Base-by-base conservation (phyloP, 208 protist species). In the Naegleria gruberi region DNA sequence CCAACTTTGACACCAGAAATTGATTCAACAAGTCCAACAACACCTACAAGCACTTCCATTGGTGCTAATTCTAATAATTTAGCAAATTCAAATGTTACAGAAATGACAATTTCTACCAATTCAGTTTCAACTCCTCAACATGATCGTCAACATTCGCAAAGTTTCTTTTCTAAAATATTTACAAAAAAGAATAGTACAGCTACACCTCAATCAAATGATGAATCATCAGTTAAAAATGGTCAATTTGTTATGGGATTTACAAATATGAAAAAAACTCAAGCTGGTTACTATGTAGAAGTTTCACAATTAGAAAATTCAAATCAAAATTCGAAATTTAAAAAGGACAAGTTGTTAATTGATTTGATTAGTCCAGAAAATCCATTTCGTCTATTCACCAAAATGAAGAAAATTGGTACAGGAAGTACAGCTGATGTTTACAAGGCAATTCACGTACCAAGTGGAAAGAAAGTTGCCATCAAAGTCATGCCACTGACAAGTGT, bases 401-500 rank as follows among this genome's bases (percentile, higher is more conserved):
- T 95, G 55, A 90, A 91, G 41, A 82, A 87, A 45, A 89, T 95
- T 44, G 94, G 94, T 74, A n/a, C 45, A 42, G 94, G 94, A 4
- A 93, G 93, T 47, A 93, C 93, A 47, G 94, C 92, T 30, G 90
- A 94, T 51, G 94, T 96, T 0, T 94, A 92, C 57, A 90, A 90
- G 43, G 94, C 93, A 5, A 82, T 93, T 73, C 34, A 89, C 47
- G 41, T 40, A 15, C 43, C 44, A 4, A 87, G 40, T 8, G 89
- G 82, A n/a, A 44, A 91, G n/a, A 82, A 73, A 55, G 93, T 95
- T 42, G 94, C 94, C 17, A 89, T 96, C 43, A 96, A 95, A 88
- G 89, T 90, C 43, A 93, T 92, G 45, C 77, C 37, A 37, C 91
- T 93, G 26, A 94, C 84, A 30, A 17, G 44, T 46, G 81, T 85